Evolutionary conservation across 768 basidiomycete species (phyloP).

Genomic region (Boletus reticuloceps): DNA sequence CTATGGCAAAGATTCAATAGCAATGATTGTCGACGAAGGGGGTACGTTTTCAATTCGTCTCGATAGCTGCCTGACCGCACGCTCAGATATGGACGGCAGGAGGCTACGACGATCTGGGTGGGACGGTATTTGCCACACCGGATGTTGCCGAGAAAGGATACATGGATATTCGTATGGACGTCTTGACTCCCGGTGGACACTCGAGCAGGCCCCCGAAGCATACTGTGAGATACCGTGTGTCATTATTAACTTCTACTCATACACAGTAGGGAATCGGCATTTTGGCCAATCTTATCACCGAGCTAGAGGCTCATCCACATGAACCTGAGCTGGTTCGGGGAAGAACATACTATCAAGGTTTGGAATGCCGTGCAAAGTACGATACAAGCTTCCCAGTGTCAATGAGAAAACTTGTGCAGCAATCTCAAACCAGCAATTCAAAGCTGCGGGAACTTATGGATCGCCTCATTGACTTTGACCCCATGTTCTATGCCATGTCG

Average conservation of each 20-base stretch:
- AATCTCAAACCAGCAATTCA: conserved; percentile 21
- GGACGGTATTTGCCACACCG: conserved; percentile 31
- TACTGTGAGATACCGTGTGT: conserved; percentile 35
- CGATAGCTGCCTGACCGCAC: neutral
- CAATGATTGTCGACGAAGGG: conserved; percentile 60
- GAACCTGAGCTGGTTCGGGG: conserved; percentile 28
- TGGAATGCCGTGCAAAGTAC: conserved; percentile 43
- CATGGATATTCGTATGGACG: conserved; percentile 40
- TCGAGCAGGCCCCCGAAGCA: conserved; percentile 52
- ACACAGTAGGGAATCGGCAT: conserved; percentile 42
- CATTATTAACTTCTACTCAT: neutral
- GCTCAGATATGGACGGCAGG: conserved; percentile 19
- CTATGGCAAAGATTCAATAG: conserved; percentile 47
- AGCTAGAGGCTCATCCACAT: conserved; percentile 46
- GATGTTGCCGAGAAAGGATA: conserved; percentile 43
- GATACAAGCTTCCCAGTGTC: conserved; percentile 33
- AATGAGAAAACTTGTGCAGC: conserved; percentile 16
- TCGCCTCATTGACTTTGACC: conserved; percentile 22
- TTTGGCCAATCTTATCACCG: conserved; percentile 45
- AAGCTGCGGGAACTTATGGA: conserved; percentile 15
- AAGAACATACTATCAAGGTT: conserved; percentile 27
- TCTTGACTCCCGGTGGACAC: conserved; percentile 50
- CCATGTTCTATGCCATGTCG: conserved; percentile 13
- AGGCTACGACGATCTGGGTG: conserved; percentile 27
- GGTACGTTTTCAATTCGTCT: conserved; percentile 26